Evolutionary conservation across 140 eudicot genomes (phyloP).

Genomic region (Anethum foeniculum): DNA sequence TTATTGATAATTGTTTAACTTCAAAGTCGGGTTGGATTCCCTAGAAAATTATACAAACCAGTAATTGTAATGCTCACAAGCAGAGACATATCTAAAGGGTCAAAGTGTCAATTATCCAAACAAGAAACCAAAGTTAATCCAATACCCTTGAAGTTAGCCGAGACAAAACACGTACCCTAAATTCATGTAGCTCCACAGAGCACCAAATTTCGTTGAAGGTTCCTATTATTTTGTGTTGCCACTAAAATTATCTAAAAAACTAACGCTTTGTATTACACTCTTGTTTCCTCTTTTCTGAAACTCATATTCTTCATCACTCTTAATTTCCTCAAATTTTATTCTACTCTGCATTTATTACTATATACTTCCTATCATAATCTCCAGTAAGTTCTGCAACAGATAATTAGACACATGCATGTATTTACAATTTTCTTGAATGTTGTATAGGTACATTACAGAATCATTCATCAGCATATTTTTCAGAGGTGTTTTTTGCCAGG

Average conservation of each 20-base stretch:
- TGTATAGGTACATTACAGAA: not conserved
- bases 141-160: not conserved
- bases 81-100: no score
- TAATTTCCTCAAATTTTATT: not conserved
- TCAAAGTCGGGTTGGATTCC: no score
- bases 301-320: not conserved
- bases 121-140: no score
- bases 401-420: not conserved
- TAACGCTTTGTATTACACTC: not conserved
- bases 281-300: not conserved
- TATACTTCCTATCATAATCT: not conserved
- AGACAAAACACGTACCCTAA: not conserved
- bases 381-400: not conserved
- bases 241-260: not conserved
- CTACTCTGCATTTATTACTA: not conserved
- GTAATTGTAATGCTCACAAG: no score
- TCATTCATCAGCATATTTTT: not conserved
- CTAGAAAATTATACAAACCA: no score
- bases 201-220: not conserved
- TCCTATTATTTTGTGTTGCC: not conserved
- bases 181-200: slow-evolving; percentile 2
- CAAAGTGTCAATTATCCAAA: no score
- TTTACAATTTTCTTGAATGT: not conserved
- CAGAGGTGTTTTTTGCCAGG: not conserved
- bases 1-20: no score